phyloP scores from a whole-genome alignment of 2,329 filamentous ascomycete genomes.

The Mycosphaerella arachidis region DNA sequence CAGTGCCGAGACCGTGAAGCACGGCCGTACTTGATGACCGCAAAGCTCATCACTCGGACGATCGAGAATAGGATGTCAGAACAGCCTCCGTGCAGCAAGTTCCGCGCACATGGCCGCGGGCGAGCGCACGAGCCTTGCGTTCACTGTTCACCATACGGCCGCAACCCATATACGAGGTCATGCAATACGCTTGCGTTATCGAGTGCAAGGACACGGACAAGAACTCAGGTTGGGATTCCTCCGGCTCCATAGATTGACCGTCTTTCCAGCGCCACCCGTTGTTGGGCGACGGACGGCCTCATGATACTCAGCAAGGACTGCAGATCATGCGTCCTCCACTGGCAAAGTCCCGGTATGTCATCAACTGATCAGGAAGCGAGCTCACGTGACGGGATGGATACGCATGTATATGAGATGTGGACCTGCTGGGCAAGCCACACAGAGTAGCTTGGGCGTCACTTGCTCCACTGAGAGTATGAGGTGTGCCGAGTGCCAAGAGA shows the following conservation, averaged over 20 bases:
- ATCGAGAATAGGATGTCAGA: neutral
- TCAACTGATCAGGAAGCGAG: neutral
- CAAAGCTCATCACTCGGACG: neutral
- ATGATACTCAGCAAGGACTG: neutral
- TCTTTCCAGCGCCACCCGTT: conserved; percentile 1
- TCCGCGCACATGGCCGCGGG: no score
- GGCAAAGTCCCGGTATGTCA: neutral
- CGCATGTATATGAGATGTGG: neutral
- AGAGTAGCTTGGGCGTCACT: neutral
- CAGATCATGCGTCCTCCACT: neutral
- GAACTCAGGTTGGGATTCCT: neutral
- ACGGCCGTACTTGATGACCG: neutral
- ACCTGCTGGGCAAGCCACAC: neutral
- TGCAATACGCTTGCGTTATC: neutral
- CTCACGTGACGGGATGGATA: neutral
- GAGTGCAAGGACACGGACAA: conserved; percentile 1
- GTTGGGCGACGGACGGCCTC: neutral
- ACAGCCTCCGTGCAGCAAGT: neutral
- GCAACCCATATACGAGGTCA: neutral
- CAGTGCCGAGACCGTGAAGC: neutral
- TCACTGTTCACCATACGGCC: neutral
- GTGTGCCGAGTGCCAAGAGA: neutral
- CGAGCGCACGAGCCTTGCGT: neutral
- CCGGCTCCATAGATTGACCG: conserved; percentile 5
- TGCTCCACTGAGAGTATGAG: neutral